A percentile compares a stretch with the other conserved stretches of the same genome.
phyloP scores from a whole-genome alignment of 805 yeast genomes.

The Dipodascus geniculatus region DNA sequence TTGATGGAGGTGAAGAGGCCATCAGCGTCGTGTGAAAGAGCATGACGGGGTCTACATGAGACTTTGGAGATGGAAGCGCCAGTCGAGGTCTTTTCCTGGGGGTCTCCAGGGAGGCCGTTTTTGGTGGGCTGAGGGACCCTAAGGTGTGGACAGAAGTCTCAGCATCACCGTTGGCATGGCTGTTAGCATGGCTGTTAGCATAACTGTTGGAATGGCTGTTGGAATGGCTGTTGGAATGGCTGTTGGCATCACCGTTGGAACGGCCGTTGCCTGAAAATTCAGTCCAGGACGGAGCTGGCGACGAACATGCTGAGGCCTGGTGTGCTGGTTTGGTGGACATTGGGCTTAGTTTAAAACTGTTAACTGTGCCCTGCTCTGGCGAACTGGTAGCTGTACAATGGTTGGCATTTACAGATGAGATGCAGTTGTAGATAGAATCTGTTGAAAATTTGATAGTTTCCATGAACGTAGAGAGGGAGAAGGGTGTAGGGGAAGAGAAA shows the following conservation, averaged over 20 bases:
- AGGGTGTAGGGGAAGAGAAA: background rate
- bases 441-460: background rate
- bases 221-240: too few species aligned
- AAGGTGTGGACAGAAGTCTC: too few species aligned
- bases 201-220: too few species aligned
- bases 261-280: too few species aligned
- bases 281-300: too few species aligned
- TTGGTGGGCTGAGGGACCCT: background rate
- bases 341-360: background rate
- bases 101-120: background rate
- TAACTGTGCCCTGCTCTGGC: background rate
- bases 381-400: too few species aligned
- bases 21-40: conserved; percentile 6
- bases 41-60: conserved; percentile 10
- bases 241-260: too few species aligned
- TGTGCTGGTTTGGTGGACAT: background rate
- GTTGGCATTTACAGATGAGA: background rate
- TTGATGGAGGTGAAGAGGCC: conserved; percentile 2
- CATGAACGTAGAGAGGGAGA: background rate
- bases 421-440: background rate
- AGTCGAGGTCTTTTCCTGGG: background rate
- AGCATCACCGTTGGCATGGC: too few species aligned
- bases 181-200: too few species aligned
- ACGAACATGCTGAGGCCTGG: background rate
- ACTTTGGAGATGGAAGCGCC: conserved; percentile 4